A percentile compares a stretch with the other conserved stretches of the same genome.
These are phyloP conservation scores for Suillus cothurnatus DNA, from an alignment of 768 basidiomycete genomes.

Conservation along the genomic window DNA sequence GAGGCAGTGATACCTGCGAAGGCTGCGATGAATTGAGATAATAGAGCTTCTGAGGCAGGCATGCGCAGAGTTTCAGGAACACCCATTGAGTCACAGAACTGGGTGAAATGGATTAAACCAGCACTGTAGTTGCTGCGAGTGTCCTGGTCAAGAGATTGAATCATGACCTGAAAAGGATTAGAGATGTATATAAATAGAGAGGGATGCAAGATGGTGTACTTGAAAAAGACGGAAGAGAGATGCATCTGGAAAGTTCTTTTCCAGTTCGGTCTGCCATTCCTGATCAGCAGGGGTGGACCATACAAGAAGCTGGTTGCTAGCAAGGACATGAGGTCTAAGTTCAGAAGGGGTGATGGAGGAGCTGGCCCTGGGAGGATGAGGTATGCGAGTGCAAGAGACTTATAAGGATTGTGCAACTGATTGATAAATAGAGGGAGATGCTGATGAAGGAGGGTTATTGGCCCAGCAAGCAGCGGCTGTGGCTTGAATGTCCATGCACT, in stretches of 20 bases:
- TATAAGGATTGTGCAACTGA: neutral
- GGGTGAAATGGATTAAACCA: constrained; percentile 28
- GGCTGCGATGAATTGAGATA: constrained; percentile 26
- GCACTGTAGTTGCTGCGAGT: constrained; percentile 33
- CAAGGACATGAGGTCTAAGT: neutral
- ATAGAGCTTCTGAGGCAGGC: constrained; percentile 30
- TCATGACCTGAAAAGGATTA: constrained; percentile 6
- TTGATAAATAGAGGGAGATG: neutral
- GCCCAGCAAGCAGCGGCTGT: neutral
- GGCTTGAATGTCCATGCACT: neutral
- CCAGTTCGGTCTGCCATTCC: neutral
- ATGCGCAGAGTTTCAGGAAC: constrained; percentile 27
- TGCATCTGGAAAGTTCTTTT: neutral
- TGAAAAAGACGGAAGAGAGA: neutral
- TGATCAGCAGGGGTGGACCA: neutral
- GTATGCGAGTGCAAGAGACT: neutral
- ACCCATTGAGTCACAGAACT: constrained; percentile 38
- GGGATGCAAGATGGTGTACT: neutral
- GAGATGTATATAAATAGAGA: no score
- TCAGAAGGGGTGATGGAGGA: neutral
- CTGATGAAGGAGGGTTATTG: neutral
- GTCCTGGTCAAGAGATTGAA: constrained; percentile 16
- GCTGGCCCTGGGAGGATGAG: neutral
- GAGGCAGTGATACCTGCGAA: constrained; percentile 16
- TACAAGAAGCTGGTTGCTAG: neutral